Conservation (phyloP, 768 basidiomycete genomes). For the Gelatoporia subvermispora region DNA sequence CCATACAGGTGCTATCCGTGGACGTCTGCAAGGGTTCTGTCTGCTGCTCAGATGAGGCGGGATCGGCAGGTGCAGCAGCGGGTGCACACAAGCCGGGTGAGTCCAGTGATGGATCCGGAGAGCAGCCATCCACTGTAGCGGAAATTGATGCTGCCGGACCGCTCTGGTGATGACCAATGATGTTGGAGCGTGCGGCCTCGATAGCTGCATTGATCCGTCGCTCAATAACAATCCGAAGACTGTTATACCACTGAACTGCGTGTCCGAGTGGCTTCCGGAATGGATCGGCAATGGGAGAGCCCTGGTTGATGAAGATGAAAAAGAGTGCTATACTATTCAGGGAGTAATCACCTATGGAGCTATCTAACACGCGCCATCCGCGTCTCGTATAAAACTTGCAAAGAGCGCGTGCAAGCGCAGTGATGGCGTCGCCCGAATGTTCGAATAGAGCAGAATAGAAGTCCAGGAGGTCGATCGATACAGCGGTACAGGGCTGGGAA, state of each 20-base stretch:
- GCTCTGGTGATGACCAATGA: too few species aligned
- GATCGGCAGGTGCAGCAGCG: too few species aligned
- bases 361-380: conserved; percentile 18
- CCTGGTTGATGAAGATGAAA: too few species aligned
- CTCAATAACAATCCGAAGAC: conserved; percentile 15
- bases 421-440: conserved; percentile 31
- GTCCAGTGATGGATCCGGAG: too few species aligned
- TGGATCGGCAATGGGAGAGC: conserved; percentile 21
- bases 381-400: conserved; percentile 25
- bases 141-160: too few species aligned
- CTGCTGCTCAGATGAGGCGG: too few species aligned
- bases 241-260: conserved; percentile 28
- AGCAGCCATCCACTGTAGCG: too few species aligned
- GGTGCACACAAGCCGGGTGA: too few species aligned
- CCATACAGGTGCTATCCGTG: too few species aligned
- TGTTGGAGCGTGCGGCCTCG: background rate
- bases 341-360: conserved; percentile 6
- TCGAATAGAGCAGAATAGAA: conserved; percentile 33
- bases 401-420: conserved; percentile 23
- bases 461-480: conserved; percentile 26
- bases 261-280: conserved; percentile 23
- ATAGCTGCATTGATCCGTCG: conserved; percentile 5
- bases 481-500: conserved; percentile 11
- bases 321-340: background rate
- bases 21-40: too few species aligned